Conservation (phyloP, 176 grass and related monocot genomes). For the Hordeum vulgare region DNA sequence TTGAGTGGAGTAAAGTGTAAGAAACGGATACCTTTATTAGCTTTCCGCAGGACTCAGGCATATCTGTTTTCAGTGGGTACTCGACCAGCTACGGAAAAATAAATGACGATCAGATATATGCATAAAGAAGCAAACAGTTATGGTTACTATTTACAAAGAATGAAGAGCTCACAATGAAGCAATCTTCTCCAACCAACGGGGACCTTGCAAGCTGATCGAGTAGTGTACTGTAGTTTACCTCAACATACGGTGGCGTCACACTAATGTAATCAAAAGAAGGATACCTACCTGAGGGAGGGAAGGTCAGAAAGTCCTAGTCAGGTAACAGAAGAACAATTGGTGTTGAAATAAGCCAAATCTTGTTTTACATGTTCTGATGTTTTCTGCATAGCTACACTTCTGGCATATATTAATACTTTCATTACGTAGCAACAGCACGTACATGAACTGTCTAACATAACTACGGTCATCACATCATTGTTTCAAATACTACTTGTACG, state of each 20-base stretch:
- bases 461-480: not conserved
- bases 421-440: not conserved
- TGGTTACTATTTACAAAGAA: not conserved
- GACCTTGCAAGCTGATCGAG: constrained; percentile 71
- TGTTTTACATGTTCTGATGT: not conserved
- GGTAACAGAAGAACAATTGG: not conserved
- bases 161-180: constrained; percentile 72
- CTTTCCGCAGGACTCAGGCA: constrained; percentile 67
- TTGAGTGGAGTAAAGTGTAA: not conserved
- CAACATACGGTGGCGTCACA: constrained; percentile 82
- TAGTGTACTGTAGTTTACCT: constrained; percentile 71
- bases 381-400: not conserved
- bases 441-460: not conserved
- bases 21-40: constrained; percentile 56
- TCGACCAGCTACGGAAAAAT: constrained; percentile 65
- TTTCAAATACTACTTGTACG: not conserved
- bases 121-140: constrained; percentile 5
- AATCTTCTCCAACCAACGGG: constrained; percentile 87
- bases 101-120: constrained; percentile 24
- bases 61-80: constrained; percentile 77
- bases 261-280: constrained; percentile 87
- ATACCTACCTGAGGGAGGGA: constrained; percentile 34
- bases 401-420: not conserved
- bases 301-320: not conserved
- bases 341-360: not conserved